Conservation (phyloP, 495 filamentous ascomycete species). For the Chaetomium fimeti region DNA sequence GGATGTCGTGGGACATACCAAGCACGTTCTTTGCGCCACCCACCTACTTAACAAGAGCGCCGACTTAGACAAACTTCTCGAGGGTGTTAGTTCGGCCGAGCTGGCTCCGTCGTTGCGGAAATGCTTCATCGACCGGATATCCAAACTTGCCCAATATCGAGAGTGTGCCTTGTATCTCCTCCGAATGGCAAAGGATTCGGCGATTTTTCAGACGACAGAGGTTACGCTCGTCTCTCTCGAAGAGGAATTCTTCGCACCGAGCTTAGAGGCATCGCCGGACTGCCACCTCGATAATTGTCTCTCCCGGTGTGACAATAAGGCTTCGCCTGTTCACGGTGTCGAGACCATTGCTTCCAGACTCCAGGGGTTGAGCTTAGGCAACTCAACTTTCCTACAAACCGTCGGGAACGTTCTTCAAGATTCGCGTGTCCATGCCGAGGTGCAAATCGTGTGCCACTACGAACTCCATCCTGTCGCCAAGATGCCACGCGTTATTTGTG, state of each 20-base stretch:
- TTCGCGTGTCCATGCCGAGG: constrained; percentile 50
- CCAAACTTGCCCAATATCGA: constrained; percentile 41
- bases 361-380: background rate
- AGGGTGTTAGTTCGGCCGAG: background rate
- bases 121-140: constrained; percentile 33
- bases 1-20: background rate
- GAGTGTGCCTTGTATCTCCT: constrained; percentile 36
- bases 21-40: constrained; percentile 12
- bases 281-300: constrained; percentile 11
- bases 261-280: background rate
- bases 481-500: constrained; percentile 48
- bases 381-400: background rate
- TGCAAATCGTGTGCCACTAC: constrained; percentile 49
- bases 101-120: constrained; percentile 19
- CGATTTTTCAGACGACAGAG: constrained; percentile 29
- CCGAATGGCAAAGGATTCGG: constrained; percentile 31
- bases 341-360: background rate
- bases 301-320: background rate
- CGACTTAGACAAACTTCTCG: constrained; percentile 21
- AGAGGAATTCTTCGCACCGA: constrained; percentile 26
- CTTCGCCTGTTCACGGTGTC: background rate
- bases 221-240: constrained; percentile 32
- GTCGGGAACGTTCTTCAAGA: constrained; percentile 28
- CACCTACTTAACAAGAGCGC: constrained; percentile 1
- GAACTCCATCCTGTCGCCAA: constrained; percentile 29